Evolutionary conservation across 441 rosid genomes (phyloP), one percentile per base, ranked within the genome.

Genomic region (Syzygium malaccense): DNA sequence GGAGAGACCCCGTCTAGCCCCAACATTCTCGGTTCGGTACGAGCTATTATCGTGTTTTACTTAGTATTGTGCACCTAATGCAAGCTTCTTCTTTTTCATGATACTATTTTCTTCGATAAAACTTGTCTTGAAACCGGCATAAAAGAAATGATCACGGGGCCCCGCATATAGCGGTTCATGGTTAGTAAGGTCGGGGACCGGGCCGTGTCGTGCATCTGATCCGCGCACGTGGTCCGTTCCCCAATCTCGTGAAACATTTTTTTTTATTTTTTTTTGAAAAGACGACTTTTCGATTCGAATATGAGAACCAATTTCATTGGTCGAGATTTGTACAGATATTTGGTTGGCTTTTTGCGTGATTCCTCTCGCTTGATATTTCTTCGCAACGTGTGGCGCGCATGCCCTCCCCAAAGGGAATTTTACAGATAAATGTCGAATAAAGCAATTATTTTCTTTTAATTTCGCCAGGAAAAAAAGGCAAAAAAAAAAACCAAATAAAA

Each of bases 371-470:
- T 53, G 88, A 87, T 87, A 87, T 87, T 78, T 78, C 88, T 78
- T 78, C 88, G 53, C 87, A 90, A 91, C 89, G 92, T 78, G 92
- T 91, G 93, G 94, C 87, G 55, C 86, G 33, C 88, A 80, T 6
- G 26, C 54, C 68, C 57, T 33, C 28, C 41, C 83, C 18, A 20
- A 48, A 28, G n/a, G 49, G 41, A 75, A 45, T 45, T 75, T 41
- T 23, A 0, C 10, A 26, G 83, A 75, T 75, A 75, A 75, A 41
- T 75, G 41, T 23, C 10, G 45, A 75, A 66, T 66, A 7, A 8
- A 64, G 17, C 14, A 2, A 55, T 54, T 54, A 19, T 55, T 17
- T 30, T 1, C 37, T 37, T 23, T 6, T 37, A 37, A 71, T 75
- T 6, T 41, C 83, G 3, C n/a, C 53, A 14, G 14, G 11, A 2